These are phyloP conservation scores for Bretziella fagacearum DNA, from an alignment of 2,329 filamentous ascomycete genomes.

Conservation along the genomic window DNA sequence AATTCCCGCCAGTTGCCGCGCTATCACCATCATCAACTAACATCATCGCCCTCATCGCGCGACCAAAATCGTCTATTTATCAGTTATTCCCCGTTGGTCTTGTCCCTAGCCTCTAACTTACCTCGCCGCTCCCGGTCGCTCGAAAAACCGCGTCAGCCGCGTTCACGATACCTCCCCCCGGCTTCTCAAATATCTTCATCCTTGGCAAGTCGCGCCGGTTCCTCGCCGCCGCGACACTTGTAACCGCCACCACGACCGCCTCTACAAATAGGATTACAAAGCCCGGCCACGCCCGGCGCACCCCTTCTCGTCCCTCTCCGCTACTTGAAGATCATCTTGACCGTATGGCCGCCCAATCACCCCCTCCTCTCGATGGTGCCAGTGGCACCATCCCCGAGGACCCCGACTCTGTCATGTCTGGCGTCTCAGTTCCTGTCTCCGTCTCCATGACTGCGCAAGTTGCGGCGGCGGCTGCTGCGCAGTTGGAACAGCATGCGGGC, in stretches of 20 bases:
- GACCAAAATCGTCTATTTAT: not conserved
- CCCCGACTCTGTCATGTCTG: not conserved
- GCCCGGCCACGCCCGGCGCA: slow-evolving; percentile 6
- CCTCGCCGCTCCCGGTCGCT: not conserved
- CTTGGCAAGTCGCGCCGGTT: not conserved
- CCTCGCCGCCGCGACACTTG: not conserved
- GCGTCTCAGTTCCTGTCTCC: not conserved
- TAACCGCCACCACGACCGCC: not conserved
- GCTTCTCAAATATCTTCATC: not conserved
- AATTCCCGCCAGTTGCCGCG: not conserved
- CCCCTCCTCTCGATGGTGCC: not conserved
- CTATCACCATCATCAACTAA: not conserved
- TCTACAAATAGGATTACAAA: slow-evolving; percentile 11
- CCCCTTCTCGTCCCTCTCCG: slow-evolving; percentile 8
- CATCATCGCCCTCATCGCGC: not conserved
- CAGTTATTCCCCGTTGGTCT: too few species aligned
- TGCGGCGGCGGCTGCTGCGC: slow-evolving; percentile 7
- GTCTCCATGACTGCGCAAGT: not conserved
- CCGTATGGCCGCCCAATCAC: slow-evolving; percentile 5
- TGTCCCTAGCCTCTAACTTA: too few species aligned
- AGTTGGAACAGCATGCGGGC: slow-evolving; percentile 11
- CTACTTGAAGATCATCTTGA: slow-evolving; percentile 11
- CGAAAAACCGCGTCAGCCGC: not conserved
- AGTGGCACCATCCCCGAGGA: not conserved
- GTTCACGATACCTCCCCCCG: not conserved